phyloP scores from a whole-genome alignment of 805 yeast genomes.

The Hanseniaspora osmophila region DNA sequence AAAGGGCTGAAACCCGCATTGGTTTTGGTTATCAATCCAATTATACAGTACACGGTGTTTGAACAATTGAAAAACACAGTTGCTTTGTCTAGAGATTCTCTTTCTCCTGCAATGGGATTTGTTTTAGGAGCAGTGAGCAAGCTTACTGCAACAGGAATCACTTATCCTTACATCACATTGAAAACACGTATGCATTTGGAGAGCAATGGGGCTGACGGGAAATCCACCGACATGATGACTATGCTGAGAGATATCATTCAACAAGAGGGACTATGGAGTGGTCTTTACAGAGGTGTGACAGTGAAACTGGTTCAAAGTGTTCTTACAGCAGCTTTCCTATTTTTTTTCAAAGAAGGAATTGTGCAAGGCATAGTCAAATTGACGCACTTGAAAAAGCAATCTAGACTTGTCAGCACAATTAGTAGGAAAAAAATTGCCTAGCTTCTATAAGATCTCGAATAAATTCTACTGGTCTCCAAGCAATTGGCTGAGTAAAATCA shows the following conservation, averaged over 20 bases:
- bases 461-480: no score
- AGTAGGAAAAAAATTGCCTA: no score
- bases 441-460: no score
- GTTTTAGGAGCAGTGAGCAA: slow-evolving; percentile 82
- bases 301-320: slow-evolving; percentile 76
- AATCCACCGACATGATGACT: slow-evolving; percentile 26
- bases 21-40: slow-evolving; percentile 74
- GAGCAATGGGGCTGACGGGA: slow-evolving; percentile 17
- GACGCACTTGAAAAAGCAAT: background rate
- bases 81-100: slow-evolving; percentile 27
- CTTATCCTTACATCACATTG: slow-evolving; percentile 85
- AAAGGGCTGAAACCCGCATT: slow-evolving; percentile 83
- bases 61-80: slow-evolving; percentile 70
- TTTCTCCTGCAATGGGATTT: slow-evolving; percentile 67
- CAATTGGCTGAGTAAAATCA: no score
- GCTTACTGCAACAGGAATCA: slow-evolving; percentile 71
- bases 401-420: background rate
- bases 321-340: slow-evolving; percentile 76
- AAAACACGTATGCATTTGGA: slow-evolving; percentile 78
- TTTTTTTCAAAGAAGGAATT: slow-evolving; percentile 80
- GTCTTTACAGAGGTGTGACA: slow-evolving; percentile 69
- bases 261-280: slow-evolving; percentile 53
- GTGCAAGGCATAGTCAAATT: slow-evolving; percentile 19
- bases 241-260: slow-evolving; percentile 44
- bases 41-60: slow-evolving; percentile 80